Evolutionary conservation across 768 basidiomycete genomes (phyloP), one percentile per base, ranked within the genome.

Genomic region (Tulasnella sp.): DNA sequence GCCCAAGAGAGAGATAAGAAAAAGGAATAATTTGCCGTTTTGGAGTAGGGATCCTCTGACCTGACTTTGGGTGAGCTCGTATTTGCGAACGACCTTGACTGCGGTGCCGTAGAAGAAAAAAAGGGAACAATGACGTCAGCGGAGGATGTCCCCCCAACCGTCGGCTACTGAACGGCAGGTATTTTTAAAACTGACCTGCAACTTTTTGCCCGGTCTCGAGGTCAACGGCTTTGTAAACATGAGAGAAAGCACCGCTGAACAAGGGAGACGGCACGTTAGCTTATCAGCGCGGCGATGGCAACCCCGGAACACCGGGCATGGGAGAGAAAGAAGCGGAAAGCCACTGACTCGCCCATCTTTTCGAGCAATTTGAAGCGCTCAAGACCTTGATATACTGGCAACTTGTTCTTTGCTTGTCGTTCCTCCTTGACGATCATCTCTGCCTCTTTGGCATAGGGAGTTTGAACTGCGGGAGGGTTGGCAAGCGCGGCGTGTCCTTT

Each of bases 41-140:
- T 76, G 42, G 52, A 74, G 56, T 76, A 77, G 48, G 6, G 74
- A 27, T 48, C 68, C 40, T 88, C 94, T 90, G 85, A 97, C 96
- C 92, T 98, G 96, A 10, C 92, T 92, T 46, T 94, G 90, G 84
- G 93, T 97, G 76, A 98, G 88, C 84, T 98, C 96, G 83, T 89
- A 95, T 85, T 97, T 98, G 82, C 96, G 93, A 80, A 98, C 96
- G 62, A 96, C 93, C 85, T 98, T 98, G 87, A 98, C 95, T 93
- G 84, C 68, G 82, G n/a, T n/a, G n/a, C n/a, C 42, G 80, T 38
- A 19, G 71, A 38, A 75, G 19, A 27, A 18, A 44, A 44, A 14
- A 44, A 44, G 19, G 44, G 44, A 16, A 44, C 44, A 44, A 79
- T 68, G 56, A 76, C 46, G 39, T 40, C 68, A 79, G 62, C 34